Base-by-base conservation (phyloP, 768 basidiomycete species). In the Tephrocybe sp. region DNA sequence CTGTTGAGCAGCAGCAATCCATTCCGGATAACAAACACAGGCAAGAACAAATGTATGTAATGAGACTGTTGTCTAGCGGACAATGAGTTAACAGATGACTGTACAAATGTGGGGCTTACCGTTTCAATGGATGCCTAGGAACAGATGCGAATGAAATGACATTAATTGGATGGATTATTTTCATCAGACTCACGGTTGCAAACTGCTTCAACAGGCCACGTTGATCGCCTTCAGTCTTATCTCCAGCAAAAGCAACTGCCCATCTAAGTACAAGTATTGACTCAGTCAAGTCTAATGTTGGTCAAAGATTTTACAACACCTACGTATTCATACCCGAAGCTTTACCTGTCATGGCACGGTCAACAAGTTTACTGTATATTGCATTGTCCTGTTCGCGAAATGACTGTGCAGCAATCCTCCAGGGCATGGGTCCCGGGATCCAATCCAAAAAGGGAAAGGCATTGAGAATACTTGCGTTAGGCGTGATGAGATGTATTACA, bases 41-140 rank as follows among this genome's bases (percentile, higher is more conserved):
- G 67, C 66, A n/a, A 74, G 60, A 41, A 74, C 50, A 52, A 75
- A 70, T 1, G 62, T 54, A n/a, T 48, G 47, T 1, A 70, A 41
- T 0, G 63, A 48, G 6, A 64, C 58, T 12, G 57, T 61, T 0
- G 64, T 68, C 68, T 69, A 22, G 31, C 9, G 15, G 4, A 4
- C 9, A 4, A 12, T 30, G 7, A 30, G 12, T 30, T 6, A 30
- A 12, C 37, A 38, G 3, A 30, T 30, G 29, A 30, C 12, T 30
- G 29, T 6, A 30, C n/a, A 4, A 16, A 19, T 19, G 29, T 7
- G 29, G 29, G 12, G 29, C 12, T 6, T 30, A 30, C 29, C 7
- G 29, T 30, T 30, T 30, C 12, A 12, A 30, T 30, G 29, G 29
- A 6, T 30, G 29, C 29, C 29, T 30, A 12, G 6, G 12, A n/a